Evolutionary conservation across 805 yeast genomes (phyloP), one percentile per base, ranked within the genome.

Genomic region (Barnettozyma botsteinii): DNA sequence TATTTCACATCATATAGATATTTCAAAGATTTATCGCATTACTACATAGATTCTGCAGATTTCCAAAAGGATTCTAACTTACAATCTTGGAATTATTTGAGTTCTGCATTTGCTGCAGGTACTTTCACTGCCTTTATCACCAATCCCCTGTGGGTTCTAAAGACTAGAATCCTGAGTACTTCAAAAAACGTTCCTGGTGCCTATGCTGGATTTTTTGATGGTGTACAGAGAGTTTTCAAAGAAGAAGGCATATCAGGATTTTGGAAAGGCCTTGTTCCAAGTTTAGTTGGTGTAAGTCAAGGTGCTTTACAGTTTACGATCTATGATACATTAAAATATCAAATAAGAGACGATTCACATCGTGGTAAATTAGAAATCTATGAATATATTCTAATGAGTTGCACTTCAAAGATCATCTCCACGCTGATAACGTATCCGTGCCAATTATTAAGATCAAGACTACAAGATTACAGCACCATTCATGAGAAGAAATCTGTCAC

Each of bases 141-240:
- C 1, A 93, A 88, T 56, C 98, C 98, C 1, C 73, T 91, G 10
- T 91, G 98, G 98, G 96, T 93, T 2, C 59, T 93, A 15, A 93
- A 93, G 60, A 93, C 98, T 0, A 70, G 98, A 46, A 81, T 91
- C 13, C 28, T 54, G 25, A 42, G 55, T 22, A 57, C 60, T 3
- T 61, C 73, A 2, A 61, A 64, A 28, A 44, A 45, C 2, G 50
- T 64, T 0, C 66, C 67, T 0, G 71, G 70, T 13, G 80, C 85
- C 0, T 86, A 87, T 53, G 59, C 60, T 9, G 76, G 86, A 0
- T 61, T 80, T 7, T 10, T 53, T 15, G 76, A 77, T 43, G 94
- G 95, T 1, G 52, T 78, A 0, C 41, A 42, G 6, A 57, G 68
- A 19, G 72, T 86, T 12, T 46, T 66, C 12, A 50, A 48, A 21